phyloP scores from a whole-genome alignment of 192 early-diverging fungal genomes.

The Mortierella claussenii region DNA sequence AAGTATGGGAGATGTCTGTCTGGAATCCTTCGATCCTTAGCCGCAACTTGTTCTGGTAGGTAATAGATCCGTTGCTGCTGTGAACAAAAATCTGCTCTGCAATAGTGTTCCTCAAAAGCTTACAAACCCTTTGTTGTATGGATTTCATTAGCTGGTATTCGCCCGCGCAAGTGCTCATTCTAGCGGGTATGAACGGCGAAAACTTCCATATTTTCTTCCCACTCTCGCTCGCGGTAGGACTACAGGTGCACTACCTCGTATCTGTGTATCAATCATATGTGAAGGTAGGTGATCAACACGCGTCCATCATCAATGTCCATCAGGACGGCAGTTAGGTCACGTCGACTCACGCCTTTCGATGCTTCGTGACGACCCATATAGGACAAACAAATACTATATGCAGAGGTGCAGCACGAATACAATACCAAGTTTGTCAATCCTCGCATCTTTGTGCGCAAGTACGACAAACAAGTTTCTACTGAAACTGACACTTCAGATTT shows the following conservation, averaged over 20 bases:
- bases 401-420: conserved; percentile 69
- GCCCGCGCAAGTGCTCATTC: conserved; percentile 66
- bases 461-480: conserved; percentile 55
- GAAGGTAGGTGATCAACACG: too few relatives aligned
- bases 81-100: too few relatives aligned
- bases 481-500: conserved; percentile 12
- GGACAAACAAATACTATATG: conserved; percentile 71
- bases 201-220: conserved; percentile 71
- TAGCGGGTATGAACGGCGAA: conserved; percentile 59
- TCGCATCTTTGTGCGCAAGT: conserved; percentile 66
- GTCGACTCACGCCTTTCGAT: background rate
- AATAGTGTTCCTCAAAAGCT: background rate
- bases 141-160: conserved; percentile 66
- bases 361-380: conserved; percentile 56
- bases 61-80: too few relatives aligned
- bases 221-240: conserved; percentile 57
- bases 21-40: conserved; percentile 46
- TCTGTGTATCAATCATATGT: conserved; percentile 36
- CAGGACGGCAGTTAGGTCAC: background rate
- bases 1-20: conserved; percentile 44
- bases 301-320: too few relatives aligned
- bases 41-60: conserved; percentile 47
- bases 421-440: conserved; percentile 72
- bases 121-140: background rate
- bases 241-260: conserved; percentile 58